Percentiles rank a stretch among this genome's conserved stretches.
Evolutionary conservation across 805 yeast genomes (phyloP).

Genomic region (Saccharomyces kudriavzevii): DNA sequence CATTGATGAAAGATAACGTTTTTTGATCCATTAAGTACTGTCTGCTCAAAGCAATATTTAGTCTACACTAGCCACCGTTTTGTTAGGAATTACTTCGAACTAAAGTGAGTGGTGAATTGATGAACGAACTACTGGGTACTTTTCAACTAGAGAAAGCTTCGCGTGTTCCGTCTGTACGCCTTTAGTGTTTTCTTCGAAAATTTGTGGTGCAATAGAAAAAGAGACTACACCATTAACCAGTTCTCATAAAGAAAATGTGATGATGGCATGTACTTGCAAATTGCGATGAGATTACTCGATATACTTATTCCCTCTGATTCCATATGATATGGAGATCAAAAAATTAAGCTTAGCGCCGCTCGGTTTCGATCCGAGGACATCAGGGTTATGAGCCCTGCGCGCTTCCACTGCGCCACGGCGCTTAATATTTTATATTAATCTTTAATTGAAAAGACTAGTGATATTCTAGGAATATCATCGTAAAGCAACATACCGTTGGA

Average conservation of each 20-base stretch:
- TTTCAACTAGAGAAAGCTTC: neutral
- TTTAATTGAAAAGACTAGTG: too few species aligned
- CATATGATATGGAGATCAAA: neutral
- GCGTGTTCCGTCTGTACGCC: neutral
- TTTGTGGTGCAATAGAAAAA: neutral
- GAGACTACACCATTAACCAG: neutral
- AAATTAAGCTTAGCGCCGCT: conserved; percentile 60
- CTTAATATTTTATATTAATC: conserved; percentile 31
- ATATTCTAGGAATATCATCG: too few species aligned
- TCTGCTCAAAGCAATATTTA: neutral
- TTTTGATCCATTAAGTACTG: neutral
- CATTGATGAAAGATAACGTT: conserved; percentile 12
- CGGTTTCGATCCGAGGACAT: conserved; percentile 96
- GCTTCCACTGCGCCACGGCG: conserved; percentile 99
- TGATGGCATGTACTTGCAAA: neutral
- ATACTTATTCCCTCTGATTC: too few species aligned
- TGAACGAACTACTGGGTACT: neutral
- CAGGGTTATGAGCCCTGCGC: conserved; percentile 99
- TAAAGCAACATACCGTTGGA: too few species aligned
- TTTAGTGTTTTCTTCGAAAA: neutral
- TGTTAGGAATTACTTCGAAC: neutral
- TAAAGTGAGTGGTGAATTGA: neutral
- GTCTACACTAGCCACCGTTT: neutral
- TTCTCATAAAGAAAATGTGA: neutral
- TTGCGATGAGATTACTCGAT: too few species aligned